Percentiles rank a stretch among this genome's conserved stretches.
Evolutionary conservation across 257 asterid genomes (phyloP).

Genomic region (Rauvolfia tetraphylla): DNA sequence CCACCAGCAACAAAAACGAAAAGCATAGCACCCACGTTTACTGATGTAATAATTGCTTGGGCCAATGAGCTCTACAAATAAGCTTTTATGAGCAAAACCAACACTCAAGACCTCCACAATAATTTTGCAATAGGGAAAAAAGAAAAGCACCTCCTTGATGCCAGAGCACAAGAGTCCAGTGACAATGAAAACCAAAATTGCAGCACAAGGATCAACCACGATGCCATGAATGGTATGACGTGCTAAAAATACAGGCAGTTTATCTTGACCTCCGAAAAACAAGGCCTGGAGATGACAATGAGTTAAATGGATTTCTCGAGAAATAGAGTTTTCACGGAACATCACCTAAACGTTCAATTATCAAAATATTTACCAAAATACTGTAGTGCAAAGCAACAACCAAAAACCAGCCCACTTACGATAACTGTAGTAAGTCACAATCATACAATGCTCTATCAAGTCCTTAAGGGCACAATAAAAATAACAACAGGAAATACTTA

Average conservation of each 20-base stretch:
- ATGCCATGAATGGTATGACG: conserved; percentile 30
- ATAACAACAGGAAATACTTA: not conserved
- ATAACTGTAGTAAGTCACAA: not conserved
- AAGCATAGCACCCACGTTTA: conserved; percentile 31
- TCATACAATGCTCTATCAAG: not conserved
- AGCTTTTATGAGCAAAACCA: not conserved
- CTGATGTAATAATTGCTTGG: conserved; percentile 33
- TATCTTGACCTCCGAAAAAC: conserved; percentile 37
- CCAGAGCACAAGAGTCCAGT: conserved; percentile 37
- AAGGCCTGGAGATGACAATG: conserved; percentile 29
- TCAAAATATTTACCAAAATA: not conserved
- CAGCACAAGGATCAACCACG: conserved; percentile 40
- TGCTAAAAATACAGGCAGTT: conserved; percentile 30
- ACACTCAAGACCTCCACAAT: not conserved
- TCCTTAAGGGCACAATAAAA: not conserved
- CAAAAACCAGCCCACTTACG: not conserved
- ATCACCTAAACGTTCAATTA: not conserved
- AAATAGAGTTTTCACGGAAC: not conserved
- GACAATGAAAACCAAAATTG: conserved; percentile 33
- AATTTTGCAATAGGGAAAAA: not conserved
- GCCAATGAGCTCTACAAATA: conserved; percentile 34
- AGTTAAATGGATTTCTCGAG: not conserved
- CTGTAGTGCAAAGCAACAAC: not conserved
- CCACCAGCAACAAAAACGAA: conserved; percentile 31
- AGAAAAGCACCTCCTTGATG: conserved; percentile 32